Evolutionary conservation across 2,329 filamentous ascomycete genomes (phyloP), one percentile per base, ranked within the genome.

Genomic region (Fusarium drepaniforme): DNA sequence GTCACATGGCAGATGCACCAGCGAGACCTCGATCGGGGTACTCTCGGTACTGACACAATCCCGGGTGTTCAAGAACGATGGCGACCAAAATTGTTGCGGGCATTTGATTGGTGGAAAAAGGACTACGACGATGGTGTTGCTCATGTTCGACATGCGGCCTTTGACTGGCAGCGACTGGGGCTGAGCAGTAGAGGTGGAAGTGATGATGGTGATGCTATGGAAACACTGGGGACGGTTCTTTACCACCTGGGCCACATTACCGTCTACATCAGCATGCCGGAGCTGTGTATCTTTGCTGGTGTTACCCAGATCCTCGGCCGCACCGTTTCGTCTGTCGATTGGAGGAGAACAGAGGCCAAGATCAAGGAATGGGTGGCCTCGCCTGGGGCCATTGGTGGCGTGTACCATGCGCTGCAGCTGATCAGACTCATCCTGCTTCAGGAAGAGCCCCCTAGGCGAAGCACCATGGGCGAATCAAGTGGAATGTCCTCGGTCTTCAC

Each of bases 1-100:
- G 78, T 79, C 2, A 79, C 78, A 8, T 79, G 78, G 78, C 78
- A 79, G 35, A 79, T 79, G 78, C 78, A 79, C 8, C 78, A 79
- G 56, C 71, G 77, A 60, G 78, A 79, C 33, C 68, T 79, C 4
- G 78, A 79, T 53, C 70, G 78, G 1, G 77, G 75, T 18, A 79
- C 78, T 1, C 76, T 79, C 2, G 78, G 77, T 0, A 69, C 73
- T 0, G 78, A 79, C 18, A 79, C 78, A 1, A 75, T 79, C 44
- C 72, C 77, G 4, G 78, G 76, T 25, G 76, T 79, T 9, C 78
- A 79, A 57, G 78, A 79, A 37, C 72, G 78, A 51, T 79, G 78
- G 78, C 76, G 78, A 5, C 78, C 78, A 3, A 79, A 79, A 42
- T 28, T 79, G 12, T 57, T 79, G 8, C 57, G 78, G 15, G 78